A percentile compares a stretch with the other conserved stretches of the same genome.
Conservation (phyloP, 2,329 filamentous ascomycete species). For the Trichoderma sp. region DNA sequence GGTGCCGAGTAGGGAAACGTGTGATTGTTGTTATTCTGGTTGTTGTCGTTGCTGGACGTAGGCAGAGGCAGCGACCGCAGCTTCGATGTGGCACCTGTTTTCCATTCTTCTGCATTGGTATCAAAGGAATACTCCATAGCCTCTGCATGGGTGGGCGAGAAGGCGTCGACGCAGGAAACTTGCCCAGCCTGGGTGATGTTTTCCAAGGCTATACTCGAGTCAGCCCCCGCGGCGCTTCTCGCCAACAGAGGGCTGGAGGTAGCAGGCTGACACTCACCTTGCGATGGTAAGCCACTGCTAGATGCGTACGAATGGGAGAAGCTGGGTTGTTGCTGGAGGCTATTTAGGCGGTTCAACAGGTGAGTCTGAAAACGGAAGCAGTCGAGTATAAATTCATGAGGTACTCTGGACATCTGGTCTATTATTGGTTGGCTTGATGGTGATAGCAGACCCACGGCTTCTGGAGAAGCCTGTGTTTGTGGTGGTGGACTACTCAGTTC, state of each 20-base stretch:
- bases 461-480: constrained; percentile 30
- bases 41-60: constrained; percentile 1
- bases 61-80: constrained; percentile 16
- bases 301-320: constrained; percentile 18
- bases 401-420: constrained; percentile 28
- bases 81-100: constrained; percentile 28
- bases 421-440: constrained; percentile 27
- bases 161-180: constrained; percentile 27
- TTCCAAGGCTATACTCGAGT: constrained; percentile 18
- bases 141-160: constrained; percentile 30
- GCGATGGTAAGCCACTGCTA: constrained; percentile 10
- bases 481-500: constrained; percentile 33
- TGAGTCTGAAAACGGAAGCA: constrained; percentile 37
- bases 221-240: not conserved
- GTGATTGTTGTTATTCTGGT: not conserved
- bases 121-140: constrained; percentile 34
- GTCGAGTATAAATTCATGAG: constrained; percentile 35
- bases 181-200: constrained; percentile 30
- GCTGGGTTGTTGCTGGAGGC: constrained; percentile 30
- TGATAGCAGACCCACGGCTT: constrained; percentile 31
- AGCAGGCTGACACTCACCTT: constrained; percentile 9
- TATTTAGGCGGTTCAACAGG: constrained; percentile 34
- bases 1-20: constrained; percentile 24
- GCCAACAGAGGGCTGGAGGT: not conserved
- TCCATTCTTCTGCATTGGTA: constrained; percentile 31